Conservation (phyloP, 1,284 basidiomycete species). For the Naganishia albida region DNA sequence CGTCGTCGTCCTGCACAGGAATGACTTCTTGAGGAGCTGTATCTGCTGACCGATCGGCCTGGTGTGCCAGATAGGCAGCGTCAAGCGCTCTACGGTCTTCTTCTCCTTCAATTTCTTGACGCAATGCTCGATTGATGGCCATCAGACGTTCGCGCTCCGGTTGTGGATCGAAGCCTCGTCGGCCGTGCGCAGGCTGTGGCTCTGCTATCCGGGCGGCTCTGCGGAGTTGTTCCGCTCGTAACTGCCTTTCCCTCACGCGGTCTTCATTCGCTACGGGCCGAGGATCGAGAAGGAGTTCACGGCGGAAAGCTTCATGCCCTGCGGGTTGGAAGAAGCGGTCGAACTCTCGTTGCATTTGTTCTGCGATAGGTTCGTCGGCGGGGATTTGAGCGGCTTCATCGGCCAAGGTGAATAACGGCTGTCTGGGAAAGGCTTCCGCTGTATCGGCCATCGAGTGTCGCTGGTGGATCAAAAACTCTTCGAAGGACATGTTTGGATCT, state of each 20-base stretch:
- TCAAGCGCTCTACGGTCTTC: neutral
- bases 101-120: neutral
- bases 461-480: conserved; percentile 18
- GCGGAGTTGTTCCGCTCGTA: neutral
- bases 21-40: too few relatives aligned
- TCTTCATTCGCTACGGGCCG: neutral
- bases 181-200: too few relatives aligned
- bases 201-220: neutral
- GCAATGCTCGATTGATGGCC: neutral
- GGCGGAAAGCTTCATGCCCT: neutral
- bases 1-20: too few relatives aligned
- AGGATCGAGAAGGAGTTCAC: neutral
- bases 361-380: neutral
- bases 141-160: neutral
- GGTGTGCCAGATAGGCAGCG: neutral
- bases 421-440: too few relatives aligned
- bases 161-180: too few relatives aligned
- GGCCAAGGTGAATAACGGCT: neutral
- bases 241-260: neutral
- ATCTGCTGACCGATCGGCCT: too few relatives aligned
- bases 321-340: neutral
- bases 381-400: neutral
- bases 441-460: neutral
- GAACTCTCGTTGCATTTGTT: neutral
- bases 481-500: conserved; percentile 24